phyloP scores from a whole-genome alignment of 371 early-diverging fungal species.

The Syncephalis plumigaleata region DNA sequence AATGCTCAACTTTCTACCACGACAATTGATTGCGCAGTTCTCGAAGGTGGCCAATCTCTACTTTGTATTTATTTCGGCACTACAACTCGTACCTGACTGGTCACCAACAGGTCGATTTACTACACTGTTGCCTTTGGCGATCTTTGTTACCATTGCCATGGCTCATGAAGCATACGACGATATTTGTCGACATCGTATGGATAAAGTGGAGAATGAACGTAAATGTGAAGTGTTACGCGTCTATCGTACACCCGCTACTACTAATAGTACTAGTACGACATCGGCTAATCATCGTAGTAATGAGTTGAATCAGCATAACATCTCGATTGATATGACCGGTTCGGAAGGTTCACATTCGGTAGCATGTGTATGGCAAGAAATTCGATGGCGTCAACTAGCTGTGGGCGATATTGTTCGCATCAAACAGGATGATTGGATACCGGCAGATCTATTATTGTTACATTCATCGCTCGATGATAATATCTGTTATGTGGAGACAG shows the following conservation, averaged over 20 bases:
- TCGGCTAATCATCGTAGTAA: conserved; percentile 1
- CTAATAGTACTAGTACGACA: conserved; percentile 4
- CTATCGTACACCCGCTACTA: conserved; percentile 10
- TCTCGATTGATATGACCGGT: too few species aligned
- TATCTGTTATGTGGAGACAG: conserved; percentile 59
- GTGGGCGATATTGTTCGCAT: conserved; percentile 68
- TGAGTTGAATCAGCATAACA: too few species aligned
- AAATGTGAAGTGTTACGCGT: conserved; percentile 28
- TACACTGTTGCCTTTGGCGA: conserved; percentile 63
- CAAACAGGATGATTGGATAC: conserved; percentile 56
- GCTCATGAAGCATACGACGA: conserved; percentile 87
- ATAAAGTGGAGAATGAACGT: conserved; percentile 42
- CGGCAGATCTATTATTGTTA: conserved; percentile 47
- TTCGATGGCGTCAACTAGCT: conserved; percentile 36
- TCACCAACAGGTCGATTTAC: conserved; percentile 66
- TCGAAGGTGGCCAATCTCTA: conserved; percentile 79
- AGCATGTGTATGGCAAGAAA: conserved; percentile 5
- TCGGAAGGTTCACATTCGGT: too few species aligned
- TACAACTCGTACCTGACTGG: conserved; percentile 54
- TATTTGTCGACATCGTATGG: conserved; percentile 43
- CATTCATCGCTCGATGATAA: conserved; percentile 37
- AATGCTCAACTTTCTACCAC: conserved; percentile 61
- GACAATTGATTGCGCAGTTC: conserved; percentile 81
- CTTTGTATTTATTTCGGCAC: conserved; percentile 65
- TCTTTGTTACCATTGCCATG: conserved; percentile 63